Base-by-base conservation (phyloP, 2,329 filamentous ascomycete species). In the Coniella lustricola region DNA sequence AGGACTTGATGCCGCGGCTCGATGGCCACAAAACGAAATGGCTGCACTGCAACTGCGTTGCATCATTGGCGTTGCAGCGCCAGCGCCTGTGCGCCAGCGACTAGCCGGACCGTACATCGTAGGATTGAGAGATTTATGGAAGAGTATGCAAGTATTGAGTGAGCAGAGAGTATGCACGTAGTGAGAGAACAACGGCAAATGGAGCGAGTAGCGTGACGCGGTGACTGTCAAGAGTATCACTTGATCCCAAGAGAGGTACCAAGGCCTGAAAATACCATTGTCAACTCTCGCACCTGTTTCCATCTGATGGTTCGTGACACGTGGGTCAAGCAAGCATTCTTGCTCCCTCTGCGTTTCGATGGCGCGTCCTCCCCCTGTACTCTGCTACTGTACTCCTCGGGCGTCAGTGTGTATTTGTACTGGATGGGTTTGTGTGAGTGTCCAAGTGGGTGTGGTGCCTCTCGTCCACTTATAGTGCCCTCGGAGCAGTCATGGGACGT, bases 1-100 rank as follows among this genome's bases (percentile, higher is more conserved):
- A n/a, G n/a, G n/a, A n/a, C n/a, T n/a, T n/a, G n/a, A n/a, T n/a
- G n/a, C n/a, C n/a, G n/a, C 25, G 25, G 5, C 10, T 10, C 10
- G 10, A 29, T 29, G 5, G 25, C 10, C 25, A 29, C 10, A 10
- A 50, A 17, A 14, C 40, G 16, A 17, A 14, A 17, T 33, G 31
- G 13, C 21, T 34, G 41, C 25, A 41, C 39, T 43, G 43, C 43
- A 46, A 38, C 25, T 42, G 33, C 46, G 45, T 51, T 48, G 46
- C 49, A 49, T 50, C 50, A 44, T 46, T 29, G 42, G 44, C 21
- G 43, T 50, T 39, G 38, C 50, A 50, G 17, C 21, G 34, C 29
- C 50, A 41, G 34, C 32, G 25, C 25, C 25, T 29, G 25, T 29
- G 25, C n/a, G n/a, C n/a, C n/a, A n/a, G n/a, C n/a, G n/a, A n/a